Evolutionary conservation across 176 grass and related monocot genomes (phyloP), one percentile per base, ranked within the genome.

Genomic region (Metroxylon sagu): DNA sequence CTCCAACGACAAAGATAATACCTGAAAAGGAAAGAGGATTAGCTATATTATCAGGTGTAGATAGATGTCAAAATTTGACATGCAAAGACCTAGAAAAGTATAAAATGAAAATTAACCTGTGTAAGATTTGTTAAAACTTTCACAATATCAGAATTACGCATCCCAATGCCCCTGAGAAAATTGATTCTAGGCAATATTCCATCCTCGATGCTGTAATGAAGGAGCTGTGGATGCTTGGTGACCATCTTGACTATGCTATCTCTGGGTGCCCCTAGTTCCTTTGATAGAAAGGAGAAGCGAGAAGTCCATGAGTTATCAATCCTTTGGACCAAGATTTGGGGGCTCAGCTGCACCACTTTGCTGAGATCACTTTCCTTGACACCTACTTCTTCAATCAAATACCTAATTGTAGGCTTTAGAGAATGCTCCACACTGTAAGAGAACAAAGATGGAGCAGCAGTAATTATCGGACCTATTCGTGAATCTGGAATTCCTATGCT

Each of bases 171-270:
- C 80, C 93, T 88, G 31, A 91, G 74, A 19, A 88, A 97, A 64
- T 91, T 85, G 62, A 97, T 85, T 71, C 84, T 77, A 71, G 87
- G 93, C 76, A 97, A 76, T 66, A 97, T 88, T 57, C 93, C 93
- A 77, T 97, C 81, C 69, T 97, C 75, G 66, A 97, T 91, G 78
- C 87, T 97, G 82, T 97, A 97, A 71, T 97, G 87, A 66, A 91
- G 88, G 57, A 97, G 82, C 65, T 88, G 93, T 21, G 87, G 93
- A 68, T 97, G 92, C 58, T 97, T 97, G 31, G 72, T 88, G 66
- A 91, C 83, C 93, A 97, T 91, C 52, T 90, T 97, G 61, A 91
- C 93, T 71, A 97, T 80, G 63, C 54, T 97, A 83, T 82, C 73
- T 79, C 85, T 97, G 49, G 93, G 79, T 26, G 87, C 93, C 18